phyloP scores from a whole-genome alignment of 164 flowering plant genomes.

The Warburgia ugandensis region DNA sequence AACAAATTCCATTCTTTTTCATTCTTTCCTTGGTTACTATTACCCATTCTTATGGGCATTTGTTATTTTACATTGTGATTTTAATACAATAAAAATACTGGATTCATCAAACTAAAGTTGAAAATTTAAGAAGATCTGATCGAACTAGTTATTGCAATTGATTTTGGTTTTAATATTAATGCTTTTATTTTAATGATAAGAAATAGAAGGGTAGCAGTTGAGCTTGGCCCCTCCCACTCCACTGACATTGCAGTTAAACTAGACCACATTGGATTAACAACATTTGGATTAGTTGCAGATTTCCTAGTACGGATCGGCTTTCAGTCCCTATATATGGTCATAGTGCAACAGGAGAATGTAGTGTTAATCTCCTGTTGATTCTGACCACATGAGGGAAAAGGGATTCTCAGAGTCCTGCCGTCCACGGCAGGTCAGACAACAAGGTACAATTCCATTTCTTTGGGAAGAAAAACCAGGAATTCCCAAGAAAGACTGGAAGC shows the following conservation, averaged over 20 bases:
- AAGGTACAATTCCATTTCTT: conserved; percentile 51
- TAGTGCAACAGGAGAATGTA: background rate
- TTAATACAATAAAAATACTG: conserved; percentile 33
- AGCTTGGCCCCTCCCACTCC: too few species aligned
- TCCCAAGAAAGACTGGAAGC: conserved; percentile 67
- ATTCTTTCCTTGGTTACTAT: conserved; percentile 25
- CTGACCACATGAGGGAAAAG: conserved; percentile 26
- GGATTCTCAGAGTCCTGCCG: conserved; percentile 3
- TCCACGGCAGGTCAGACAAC: conserved; percentile 7
- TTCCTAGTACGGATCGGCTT: too few species aligned
- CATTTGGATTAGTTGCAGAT: too few species aligned
- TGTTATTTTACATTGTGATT: conserved; percentile 10
- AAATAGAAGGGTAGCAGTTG: too few species aligned
- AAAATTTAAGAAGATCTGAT: too few species aligned
- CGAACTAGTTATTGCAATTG: too few species aligned
- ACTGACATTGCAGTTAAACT: too few species aligned
- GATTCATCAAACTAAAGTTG: conserved; percentile 15
- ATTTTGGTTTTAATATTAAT: too few species aligned
- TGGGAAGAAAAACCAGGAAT: conserved; percentile 86
- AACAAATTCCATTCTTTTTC: conserved; percentile 37
- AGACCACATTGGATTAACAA: too few species aligned
- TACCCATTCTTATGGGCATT: conserved; percentile 26
- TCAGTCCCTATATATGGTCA: background rate
- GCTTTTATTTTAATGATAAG: too few species aligned
- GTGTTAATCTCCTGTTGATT: background rate